A percentile compares a stretch with the other conserved stretches of the same genome.
These are phyloP conservation scores for Cymodocea nodosa DNA, from an alignment of 116 monocot species.

Conservation along the genomic window DNA sequence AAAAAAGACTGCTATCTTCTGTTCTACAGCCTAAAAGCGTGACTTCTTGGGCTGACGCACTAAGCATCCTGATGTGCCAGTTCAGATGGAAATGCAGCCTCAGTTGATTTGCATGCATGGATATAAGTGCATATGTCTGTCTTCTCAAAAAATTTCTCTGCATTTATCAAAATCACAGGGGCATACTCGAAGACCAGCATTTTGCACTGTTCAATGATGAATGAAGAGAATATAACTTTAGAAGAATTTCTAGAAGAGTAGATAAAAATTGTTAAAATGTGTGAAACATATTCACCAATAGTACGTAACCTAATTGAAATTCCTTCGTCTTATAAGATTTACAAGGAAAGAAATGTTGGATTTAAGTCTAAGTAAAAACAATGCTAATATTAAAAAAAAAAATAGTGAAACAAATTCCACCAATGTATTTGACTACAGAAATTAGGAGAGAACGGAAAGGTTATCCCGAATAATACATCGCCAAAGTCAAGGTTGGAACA, in stretches of 20 bases:
- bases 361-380: background rate
- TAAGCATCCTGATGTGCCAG: background rate
- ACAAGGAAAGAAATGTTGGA: no score
- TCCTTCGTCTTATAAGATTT: no score
- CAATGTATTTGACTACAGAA: no score
- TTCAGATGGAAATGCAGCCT: background rate
- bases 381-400: background rate
- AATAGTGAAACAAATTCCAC: no score
- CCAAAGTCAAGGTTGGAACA: background rate
- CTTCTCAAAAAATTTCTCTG: slow-evolving; percentile 56
- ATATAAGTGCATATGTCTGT: slow-evolving; percentile 49
- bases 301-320: no score
- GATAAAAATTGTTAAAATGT: no score
- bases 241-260: background rate
- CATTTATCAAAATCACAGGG: slow-evolving; percentile 46
- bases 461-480: no score
- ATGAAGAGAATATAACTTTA: background rate
- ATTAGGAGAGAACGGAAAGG: no score
- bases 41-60: background rate
- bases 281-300: no score
- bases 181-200: slow-evolving; percentile 62
- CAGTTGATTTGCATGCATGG: slow-evolving; percentile 38
- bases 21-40: no score
- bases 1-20: no score
- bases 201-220: slow-evolving; percentile 55